phyloP scores from a whole-genome alignment of 768 basidiomycete species.

The Kwoniella dendrophila region DNA sequence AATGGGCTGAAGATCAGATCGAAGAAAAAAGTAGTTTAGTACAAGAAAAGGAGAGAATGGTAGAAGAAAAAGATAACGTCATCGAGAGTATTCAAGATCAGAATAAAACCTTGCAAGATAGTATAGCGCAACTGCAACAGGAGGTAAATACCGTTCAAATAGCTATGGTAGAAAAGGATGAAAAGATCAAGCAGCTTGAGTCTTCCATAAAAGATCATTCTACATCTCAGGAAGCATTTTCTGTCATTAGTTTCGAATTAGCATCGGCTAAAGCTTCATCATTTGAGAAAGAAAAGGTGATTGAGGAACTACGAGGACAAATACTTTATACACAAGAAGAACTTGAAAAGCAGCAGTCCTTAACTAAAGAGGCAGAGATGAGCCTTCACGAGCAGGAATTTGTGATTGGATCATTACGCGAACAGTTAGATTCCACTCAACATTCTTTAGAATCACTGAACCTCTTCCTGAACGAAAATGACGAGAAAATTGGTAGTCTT shows the following conservation, averaged over 20 bases:
- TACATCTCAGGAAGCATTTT: too few species aligned
- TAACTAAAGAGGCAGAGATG: constrained; percentile 1
- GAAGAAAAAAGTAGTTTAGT: not conserved
- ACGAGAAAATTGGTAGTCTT: not conserved
- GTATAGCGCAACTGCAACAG: not conserved
- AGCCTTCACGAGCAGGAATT: constrained; percentile 13
- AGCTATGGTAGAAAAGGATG: constrained; percentile 1
- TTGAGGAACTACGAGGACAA: not conserved
- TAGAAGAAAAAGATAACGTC: not conserved
- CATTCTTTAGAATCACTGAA: constrained; percentile 2
- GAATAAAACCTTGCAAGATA: too few species aligned
- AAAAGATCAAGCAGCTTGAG: not conserved
- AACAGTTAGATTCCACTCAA: constrained; percentile 5
- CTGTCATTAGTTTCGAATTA: too few species aligned
- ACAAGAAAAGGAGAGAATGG: not conserved
- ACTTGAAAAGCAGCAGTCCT: not conserved
- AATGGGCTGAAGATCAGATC: constrained; percentile 13
- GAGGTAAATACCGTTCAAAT: not conserved
- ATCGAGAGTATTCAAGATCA: not conserved
- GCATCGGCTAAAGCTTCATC: too few species aligned
- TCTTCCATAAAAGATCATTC: not conserved
- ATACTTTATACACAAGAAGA: not conserved
- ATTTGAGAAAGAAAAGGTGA: not conserved
- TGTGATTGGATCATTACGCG: not conserved
- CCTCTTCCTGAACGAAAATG: constrained; percentile 1